Base-by-base conservation (phyloP, 2,329 filamentous ascomycete species). In the Aspergillus terreus region DNA sequence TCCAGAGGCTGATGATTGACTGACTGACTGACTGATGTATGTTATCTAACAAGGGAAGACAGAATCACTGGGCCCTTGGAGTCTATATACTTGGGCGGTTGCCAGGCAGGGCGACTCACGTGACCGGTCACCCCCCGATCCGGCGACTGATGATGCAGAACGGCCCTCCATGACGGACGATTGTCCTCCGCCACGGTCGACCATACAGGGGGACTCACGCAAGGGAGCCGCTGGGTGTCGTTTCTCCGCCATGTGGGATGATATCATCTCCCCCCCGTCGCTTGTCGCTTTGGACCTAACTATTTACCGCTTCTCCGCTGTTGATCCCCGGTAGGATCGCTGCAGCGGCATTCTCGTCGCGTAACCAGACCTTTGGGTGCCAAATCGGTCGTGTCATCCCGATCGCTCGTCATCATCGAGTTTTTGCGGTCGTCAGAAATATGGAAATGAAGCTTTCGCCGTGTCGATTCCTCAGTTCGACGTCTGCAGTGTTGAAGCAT, bases 171-270 rank as follows among this genome's bases (percentile, higher is more conserved):
- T 15, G 40, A 17, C 53, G 56, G 56, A 58, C 40, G 36, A 56
- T 41, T 45, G 53, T 58, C 51, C 47, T 55, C 54, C 57, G 50
- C 45, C 43, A 25, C 30, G 15, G n/a, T 21, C 1, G 12, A 17
- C 36, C 21, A 30, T 9, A 46, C n/a, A 32, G 30, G 42, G 12
- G 27, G n/a, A 41, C 12, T 25, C 25, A 53, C 32, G 51, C 51
- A 53, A 53, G 47, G 44, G 46, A 36, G 27, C 14, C 15, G 12
- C 14, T 27, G 12, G 4, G 17, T 49, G 6, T 17, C 21, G 23
- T 11, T 44, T 30, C 15, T 49, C 46, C 44, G 12, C 45, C 54
- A 56, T 54, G 51, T 52, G 46, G 43, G 21, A 54, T 56, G 54
- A 56, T 38, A 42, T 56, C 54, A 54, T 56, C 9, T 6, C 40